Percentiles rank a stretch among this genome's conserved stretches.
Evolutionary conservation across 2,329 filamentous ascomycete species (phyloP).

Genomic region (Fusarium caatingaense): DNA sequence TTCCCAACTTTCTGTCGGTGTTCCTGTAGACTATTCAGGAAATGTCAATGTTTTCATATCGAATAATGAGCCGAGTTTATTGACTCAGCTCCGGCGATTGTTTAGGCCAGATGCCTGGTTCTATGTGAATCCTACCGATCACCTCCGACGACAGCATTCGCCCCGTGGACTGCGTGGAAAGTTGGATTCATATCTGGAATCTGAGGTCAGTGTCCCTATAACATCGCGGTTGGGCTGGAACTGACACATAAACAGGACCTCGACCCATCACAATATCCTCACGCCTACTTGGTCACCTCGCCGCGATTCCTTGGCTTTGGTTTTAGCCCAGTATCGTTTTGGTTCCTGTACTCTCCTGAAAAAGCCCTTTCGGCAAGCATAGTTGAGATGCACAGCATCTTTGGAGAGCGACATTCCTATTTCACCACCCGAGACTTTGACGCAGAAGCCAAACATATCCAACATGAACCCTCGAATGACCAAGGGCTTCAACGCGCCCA

Average conservation of each 20-base stretch:
- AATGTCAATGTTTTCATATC: slow-evolving; percentile 68
- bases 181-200: slow-evolving; percentile 67
- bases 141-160: slow-evolving; percentile 66
- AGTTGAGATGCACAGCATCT: slow-evolving; percentile 81
- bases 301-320: slow-evolving; percentile 75
- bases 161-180: slow-evolving; percentile 70
- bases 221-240: background rate
- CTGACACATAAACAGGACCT: slow-evolving; percentile 59
- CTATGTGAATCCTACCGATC: slow-evolving; percentile 68
- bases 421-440: slow-evolving; percentile 46
- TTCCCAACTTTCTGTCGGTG: slow-evolving; percentile 75
- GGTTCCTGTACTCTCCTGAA: slow-evolving; percentile 76
- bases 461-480: background rate
- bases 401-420: slow-evolving; percentile 70
- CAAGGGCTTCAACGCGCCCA: slow-evolving; percentile 11
- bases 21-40: slow-evolving; percentile 73
- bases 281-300: slow-evolving; percentile 78
- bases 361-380: slow-evolving; percentile 72
- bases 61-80: slow-evolving; percentile 45
- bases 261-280: slow-evolving; percentile 69
- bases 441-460: slow-evolving; percentile 32
- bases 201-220: slow-evolving; percentile 58
- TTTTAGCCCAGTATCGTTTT: slow-evolving; percentile 83
- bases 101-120: slow-evolving; percentile 62
- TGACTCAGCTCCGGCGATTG: slow-evolving; percentile 47